phyloP scores from a whole-genome alignment of 371 early-diverging fungal species.

The Nematocida sp. region DNA sequence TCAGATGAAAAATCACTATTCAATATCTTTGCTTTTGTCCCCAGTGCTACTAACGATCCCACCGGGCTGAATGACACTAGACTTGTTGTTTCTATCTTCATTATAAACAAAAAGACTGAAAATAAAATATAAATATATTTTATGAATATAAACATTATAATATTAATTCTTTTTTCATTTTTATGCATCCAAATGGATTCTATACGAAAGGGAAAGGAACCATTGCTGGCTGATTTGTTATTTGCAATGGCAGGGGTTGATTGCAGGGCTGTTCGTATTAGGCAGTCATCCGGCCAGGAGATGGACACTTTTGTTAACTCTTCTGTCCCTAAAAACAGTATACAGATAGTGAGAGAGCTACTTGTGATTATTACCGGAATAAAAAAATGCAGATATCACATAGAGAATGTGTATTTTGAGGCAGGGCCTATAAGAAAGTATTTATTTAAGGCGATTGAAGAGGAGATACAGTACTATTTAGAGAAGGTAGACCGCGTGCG shows the following conservation, averaged over 20 bases:
- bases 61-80: constrained; percentile 64
- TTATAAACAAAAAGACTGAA: constrained; percentile 54
- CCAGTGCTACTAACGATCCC: constrained; percentile 66
- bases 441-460: constrained; percentile 45
- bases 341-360: constrained; percentile 12
- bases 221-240: constrained; percentile 20
- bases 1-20: constrained; percentile 68
- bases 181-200: background rate
- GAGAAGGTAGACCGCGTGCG: constrained; percentile 3
- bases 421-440: constrained; percentile 6
- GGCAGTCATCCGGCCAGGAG: background rate
- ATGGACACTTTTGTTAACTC: constrained; percentile 3
- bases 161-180: constrained; percentile 8
- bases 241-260: constrained; percentile 31
- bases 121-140: constrained; percentile 29
- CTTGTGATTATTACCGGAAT: constrained; percentile 30
- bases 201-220: background rate
- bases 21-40: constrained; percentile 70
- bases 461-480: constrained; percentile 25
- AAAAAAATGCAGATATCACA: constrained; percentile 36
- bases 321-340: constrained; percentile 8
- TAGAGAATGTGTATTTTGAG: constrained; percentile 43
- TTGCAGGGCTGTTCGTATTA: constrained; percentile 12
- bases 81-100: constrained; percentile 69
- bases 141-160: background rate